A percentile compares a stretch with the other conserved stretches of the same genome.
phyloP scores from a whole-genome alignment of 352 stramenopile species.

The Pythium monospermum region DNA sequence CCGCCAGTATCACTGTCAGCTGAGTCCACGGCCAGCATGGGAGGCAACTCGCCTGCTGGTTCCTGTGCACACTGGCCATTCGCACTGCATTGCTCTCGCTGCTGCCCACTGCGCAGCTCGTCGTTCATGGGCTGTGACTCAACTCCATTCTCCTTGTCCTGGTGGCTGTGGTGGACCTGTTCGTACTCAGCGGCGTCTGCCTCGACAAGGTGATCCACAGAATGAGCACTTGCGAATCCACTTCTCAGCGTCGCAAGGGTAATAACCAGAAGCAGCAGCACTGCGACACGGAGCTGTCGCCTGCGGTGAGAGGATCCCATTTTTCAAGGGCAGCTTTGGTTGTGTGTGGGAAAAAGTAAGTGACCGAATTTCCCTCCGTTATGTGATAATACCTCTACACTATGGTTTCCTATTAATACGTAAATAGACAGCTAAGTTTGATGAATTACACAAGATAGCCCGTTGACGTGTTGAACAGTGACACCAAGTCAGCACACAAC shows the following conservation, averaged over 20 bases:
- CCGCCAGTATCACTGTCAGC: no score
- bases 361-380: not conserved
- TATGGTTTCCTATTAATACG: not conserved
- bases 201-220: slow-evolving; percentile 2
- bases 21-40: no score
- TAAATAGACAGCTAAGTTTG: not conserved
- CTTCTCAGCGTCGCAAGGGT: not conserved
- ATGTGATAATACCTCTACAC: not conserved
- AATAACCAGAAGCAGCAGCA: slow-evolving; percentile 2
- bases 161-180: no score
- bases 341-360: no score
- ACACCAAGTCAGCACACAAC: not conserved
- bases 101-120: no score
- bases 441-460: slow-evolving; percentile 16
- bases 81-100: no score
- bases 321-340: no score
- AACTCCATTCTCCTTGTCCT: no score
- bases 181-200: no score
- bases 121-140: no score
- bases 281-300: slow-evolving; percentile 8
- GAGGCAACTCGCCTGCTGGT: no score
- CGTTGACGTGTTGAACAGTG: slow-evolving; percentile 24
- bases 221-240: slow-evolving; percentile 1
- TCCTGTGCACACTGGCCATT: no score
- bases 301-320: not conserved